Evolutionary conservation across 1,139 yeast species (phyloP), one percentile per base, ranked within the genome.

Genomic region (Lodderomyces oxycetoniae): DNA sequence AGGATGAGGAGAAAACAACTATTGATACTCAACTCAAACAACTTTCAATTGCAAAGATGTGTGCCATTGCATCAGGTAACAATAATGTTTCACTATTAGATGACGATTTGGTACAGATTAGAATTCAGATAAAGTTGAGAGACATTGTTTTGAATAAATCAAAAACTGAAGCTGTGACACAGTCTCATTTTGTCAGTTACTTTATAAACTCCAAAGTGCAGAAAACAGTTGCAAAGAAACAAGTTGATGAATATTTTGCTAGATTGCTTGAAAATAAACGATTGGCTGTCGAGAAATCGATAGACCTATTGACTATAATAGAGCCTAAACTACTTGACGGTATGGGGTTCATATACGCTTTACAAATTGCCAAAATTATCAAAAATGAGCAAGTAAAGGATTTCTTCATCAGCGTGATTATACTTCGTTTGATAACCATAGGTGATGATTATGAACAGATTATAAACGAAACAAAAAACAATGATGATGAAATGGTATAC

Each of bases 21-120:
- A 61, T 74, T 32, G 63, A 59, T 6, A 70, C 71, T 46, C 73
- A 72, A 48, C 75, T 71, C 44, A 52, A 83, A 26, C 78, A 80
- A 45, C 66, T 79, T 41, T 81, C 88, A 32, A 61, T 87, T 36
- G 89, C 94, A 4, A 87, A 86, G 52, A 57, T 87, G 24, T 71
- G 73, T 2, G 55, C 62, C 1, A 47, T 65, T 24, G 71, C 74
- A 2, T 49, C 59, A 3, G 31, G 37, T 1, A 30, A 38, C 8
- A 17, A 36, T 9, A 31, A 32, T 17, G 30, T 37, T 8, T 25
- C 36, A 12, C 42, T 36, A 25, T 28, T 41, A 7, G 37, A 44
- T 21, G 30, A 29, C 21, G 43, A 45, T 30, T 36, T 43, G 25
- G n/a, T 30, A 21, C 36, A 36, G 23, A 30, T 41, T 5, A 35